Evolutionary conservation across 306 rosid species (phyloP).

Genomic region (Citrullus amarus): DNA sequence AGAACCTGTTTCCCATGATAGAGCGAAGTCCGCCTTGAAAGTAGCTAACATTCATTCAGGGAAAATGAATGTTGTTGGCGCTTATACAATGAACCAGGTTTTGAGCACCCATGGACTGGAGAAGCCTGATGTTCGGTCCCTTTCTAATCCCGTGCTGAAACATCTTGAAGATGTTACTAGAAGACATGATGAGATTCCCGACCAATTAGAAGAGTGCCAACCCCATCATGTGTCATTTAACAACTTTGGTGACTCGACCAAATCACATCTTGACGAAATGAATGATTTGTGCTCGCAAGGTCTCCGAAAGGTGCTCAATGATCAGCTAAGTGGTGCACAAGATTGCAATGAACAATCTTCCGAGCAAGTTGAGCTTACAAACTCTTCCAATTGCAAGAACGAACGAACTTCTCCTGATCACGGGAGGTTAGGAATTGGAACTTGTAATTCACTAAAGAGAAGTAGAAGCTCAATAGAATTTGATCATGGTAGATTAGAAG

Average conservation of each 20-base stretch:
- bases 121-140: neutral
- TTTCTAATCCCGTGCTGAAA: neutral
- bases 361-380: slow-evolving; percentile 24
- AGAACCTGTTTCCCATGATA: slow-evolving; percentile 9
- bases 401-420: slow-evolving; percentile 18
- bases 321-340: slow-evolving; percentile 13
- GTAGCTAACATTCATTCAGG: slow-evolving; percentile 11
- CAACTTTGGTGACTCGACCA: slow-evolving; percentile 16
- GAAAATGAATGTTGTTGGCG: slow-evolving; percentile 11
- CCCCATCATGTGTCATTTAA: slow-evolving; percentile 4
- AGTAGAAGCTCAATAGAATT: slow-evolving; percentile 20
- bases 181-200: slow-evolving; percentile 1
- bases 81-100: neutral
- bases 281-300: neutral
- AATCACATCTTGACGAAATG: slow-evolving; percentile 14
- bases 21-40: slow-evolving; percentile 20
- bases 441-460: slow-evolving; percentile 11
- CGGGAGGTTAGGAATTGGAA: slow-evolving; percentile 14
- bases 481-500: slow-evolving; percentile 9
- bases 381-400: slow-evolving; percentile 11
- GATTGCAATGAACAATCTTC: slow-evolving; percentile 9
- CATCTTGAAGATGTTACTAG: neutral
- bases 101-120: slow-evolving; percentile 5
- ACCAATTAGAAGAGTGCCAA: neutral
- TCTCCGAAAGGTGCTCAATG: slow-evolving; percentile 2